These are phyloP conservation scores for Musa beccarii DNA, from an alignment of 176 grass and related monocot species.

Conservation along the genomic window DNA sequence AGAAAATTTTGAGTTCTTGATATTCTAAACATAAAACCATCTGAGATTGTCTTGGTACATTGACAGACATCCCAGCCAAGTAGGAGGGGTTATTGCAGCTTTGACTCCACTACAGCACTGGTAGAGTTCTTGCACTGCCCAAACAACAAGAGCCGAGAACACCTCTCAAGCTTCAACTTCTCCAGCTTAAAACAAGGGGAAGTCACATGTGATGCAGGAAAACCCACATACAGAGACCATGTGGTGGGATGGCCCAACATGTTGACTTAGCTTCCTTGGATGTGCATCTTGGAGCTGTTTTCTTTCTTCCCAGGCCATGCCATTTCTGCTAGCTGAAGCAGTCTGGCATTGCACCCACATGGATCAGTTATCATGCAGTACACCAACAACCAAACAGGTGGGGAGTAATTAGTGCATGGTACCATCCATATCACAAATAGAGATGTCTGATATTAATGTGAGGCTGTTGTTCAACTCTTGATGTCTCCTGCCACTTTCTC, in stretches of 20 bases:
- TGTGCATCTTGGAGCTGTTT: background rate
- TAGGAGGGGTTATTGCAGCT: too few relatives aligned
- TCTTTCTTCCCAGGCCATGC: background rate
- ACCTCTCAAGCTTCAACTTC: background rate
- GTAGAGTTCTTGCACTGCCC: too few relatives aligned
- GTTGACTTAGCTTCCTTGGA: background rate
- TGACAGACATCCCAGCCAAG: too few relatives aligned
- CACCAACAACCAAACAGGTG: background rate
- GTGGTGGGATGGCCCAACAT: background rate
- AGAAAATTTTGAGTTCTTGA: too few relatives aligned
- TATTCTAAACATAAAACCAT: too few relatives aligned
- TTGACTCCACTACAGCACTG: too few relatives aligned
- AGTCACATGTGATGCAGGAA: background rate
- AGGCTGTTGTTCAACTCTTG: too few relatives aligned
- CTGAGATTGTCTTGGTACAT: too few relatives aligned
- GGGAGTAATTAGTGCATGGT: background rate
- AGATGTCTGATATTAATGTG: too few relatives aligned
- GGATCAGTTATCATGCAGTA: background rate
- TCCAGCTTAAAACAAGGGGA: background rate
- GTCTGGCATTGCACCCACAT: background rate
- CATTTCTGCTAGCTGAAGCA: background rate
- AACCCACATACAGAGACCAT: background rate
- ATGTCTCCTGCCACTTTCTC: too few relatives aligned
- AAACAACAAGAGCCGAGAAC: background rate
- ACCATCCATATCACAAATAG: too few relatives aligned